Base-by-base conservation (phyloP, 2,329 filamentous ascomycete genomes). In the Neofusicoccum sp. region DNA sequence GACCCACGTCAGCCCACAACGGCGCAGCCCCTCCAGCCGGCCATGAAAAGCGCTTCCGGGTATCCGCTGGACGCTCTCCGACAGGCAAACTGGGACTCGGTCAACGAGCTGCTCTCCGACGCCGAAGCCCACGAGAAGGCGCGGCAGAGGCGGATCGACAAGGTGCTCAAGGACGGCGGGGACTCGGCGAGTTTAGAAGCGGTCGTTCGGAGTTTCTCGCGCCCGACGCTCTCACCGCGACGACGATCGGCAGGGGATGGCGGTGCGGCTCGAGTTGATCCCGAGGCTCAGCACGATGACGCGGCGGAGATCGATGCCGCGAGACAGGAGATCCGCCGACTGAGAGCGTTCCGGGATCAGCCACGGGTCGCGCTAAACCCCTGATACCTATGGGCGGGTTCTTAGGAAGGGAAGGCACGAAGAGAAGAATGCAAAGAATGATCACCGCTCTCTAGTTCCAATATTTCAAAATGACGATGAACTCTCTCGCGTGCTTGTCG, bases 21-120 rank as follows among this genome's bases (percentile, higher is more conserved):
- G 16, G 43, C 51, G 28, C 59, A 65, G 12, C 60, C 61, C 20
- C 24, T 14, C 2, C 58, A 63, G 14, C 41, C 61, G 12, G 47
- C 63, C 20, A 61, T 63, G 8, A 44, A 69, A n/a, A 73, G 69
- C 40, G 43, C 71, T 2, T 77, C 76, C 1, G 76, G 76, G 12
- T 73, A 80, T 31, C 71, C 77, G 0, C 66, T 81, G 12, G 75
- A 75, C 40, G 72, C 77, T 24, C 68, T 82, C 12, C 76, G 81
- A 38, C 83, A 79, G 67, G 73, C 76, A 62, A 81, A 81, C 61
- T 84, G 81, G 81, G 71, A 75, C 49, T 70, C 69, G 6, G 71
- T 83, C 48, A 78, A 80, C 57, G 74, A 79, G 53, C 69, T 83
- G 56, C 72, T 83, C 62, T 68, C 66, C 24, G 66, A 74, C 14